phyloP scores from a whole-genome alignment of 129 eudicot genomes.

The Dittrichia graveolens region DNA sequence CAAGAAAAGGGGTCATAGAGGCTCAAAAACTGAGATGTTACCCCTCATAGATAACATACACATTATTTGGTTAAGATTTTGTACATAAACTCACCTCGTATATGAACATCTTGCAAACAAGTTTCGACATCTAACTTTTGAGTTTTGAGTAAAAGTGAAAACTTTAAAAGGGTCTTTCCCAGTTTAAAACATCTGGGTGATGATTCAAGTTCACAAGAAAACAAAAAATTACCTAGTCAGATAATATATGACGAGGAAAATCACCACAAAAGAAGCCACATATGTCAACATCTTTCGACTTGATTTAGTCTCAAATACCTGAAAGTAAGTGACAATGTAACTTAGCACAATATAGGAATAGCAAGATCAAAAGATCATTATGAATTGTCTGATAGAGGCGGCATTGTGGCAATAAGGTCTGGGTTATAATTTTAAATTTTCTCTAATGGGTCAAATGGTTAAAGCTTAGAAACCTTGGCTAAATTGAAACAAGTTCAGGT shows the following conservation, averaged over 20 bases:
- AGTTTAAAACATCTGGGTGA: background rate
- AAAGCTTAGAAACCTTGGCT: background rate
- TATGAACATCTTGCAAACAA: background rate
- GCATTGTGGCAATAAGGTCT: background rate
- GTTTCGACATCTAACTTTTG: background rate
- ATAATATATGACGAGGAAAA: slow-evolving; percentile 70
- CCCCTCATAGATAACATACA: background rate
- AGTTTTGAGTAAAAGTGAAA: background rate
- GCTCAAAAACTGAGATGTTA: background rate
- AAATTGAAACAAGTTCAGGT: background rate
- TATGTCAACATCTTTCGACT: slow-evolving; percentile 73
- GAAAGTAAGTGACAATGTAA: background rate
- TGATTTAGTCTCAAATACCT: slow-evolving; percentile 97
- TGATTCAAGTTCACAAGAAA: slow-evolving; percentile 11
- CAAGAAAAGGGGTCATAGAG: background rate
- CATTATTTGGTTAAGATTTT: background rate
- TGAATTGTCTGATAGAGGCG: background rate
- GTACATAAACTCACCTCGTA: background rate
- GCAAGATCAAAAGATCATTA: background rate
- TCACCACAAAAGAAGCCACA: slow-evolving; percentile 78
- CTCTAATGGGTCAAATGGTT: background rate
- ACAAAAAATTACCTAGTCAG: slow-evolving; percentile 57
- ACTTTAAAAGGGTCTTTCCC: background rate
- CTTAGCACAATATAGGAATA: background rate
- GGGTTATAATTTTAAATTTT: background rate